These are phyloP conservation scores for Exophiala bonariae DNA, from an alignment of 2,329 filamentous ascomycete species.

Conservation along the genomic window DNA sequence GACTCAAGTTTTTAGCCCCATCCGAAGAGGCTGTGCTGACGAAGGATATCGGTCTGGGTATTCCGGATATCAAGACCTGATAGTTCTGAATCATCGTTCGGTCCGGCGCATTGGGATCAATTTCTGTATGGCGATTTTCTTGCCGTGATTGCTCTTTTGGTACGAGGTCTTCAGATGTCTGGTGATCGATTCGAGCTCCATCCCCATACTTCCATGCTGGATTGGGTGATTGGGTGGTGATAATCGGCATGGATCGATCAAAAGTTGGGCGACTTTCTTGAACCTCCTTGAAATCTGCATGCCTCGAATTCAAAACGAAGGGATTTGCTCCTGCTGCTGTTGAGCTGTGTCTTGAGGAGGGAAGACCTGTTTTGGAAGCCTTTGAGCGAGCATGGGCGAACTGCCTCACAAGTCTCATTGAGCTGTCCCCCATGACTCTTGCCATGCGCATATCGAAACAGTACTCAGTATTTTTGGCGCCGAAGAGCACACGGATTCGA, in stretches of 20 bases:
- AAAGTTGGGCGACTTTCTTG: background rate
- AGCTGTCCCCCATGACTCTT: no score
- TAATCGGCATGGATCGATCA: background rate
- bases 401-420: no score
- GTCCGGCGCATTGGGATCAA: background rate
- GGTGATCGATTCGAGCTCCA: background rate
- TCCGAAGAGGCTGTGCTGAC: background rate
- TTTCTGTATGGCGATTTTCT: background rate
- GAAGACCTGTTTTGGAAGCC: no score
- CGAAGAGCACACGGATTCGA: no score
- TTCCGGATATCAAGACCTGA: background rate
- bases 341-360: background rate
- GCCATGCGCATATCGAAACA: no score
- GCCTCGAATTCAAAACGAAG: background rate
- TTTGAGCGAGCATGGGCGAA: no score
- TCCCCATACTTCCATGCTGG: conserved; percentile 1
- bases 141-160: background rate
- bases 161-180: background rate
- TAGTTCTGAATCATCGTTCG: conserved; percentile 2
- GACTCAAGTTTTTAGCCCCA: conserved; percentile 70
- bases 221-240: background rate
- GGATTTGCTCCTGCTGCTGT: background rate
- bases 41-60: conserved; percentile 1
- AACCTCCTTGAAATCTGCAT: conserved; percentile 1
- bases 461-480: no score